Evolutionary conservation across 805 yeast genomes (phyloP), one percentile per base, ranked within the genome.

Genomic region (Candida michaelii): DNA sequence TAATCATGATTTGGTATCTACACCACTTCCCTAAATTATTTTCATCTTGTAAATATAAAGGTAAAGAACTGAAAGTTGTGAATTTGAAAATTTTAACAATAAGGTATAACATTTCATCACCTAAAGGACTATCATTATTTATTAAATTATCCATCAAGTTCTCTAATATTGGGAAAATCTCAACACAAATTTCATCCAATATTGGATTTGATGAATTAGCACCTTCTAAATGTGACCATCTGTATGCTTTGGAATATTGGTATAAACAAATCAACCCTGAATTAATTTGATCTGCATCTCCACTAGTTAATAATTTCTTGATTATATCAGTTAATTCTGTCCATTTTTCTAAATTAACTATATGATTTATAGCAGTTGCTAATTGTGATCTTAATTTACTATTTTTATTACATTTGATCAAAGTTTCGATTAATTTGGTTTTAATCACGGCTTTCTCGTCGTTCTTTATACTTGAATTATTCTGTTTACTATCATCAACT

Each of bases 341-440:
- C 76, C 76, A 71, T 43, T 69, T 70, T 16, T 77, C 80, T 27
- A 66, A 60, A 42, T 65, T 62, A 45, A 83, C 58, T 8, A 83
- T 79, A 32, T 66, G 70, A 55, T 80, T 74, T 35, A 84, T 61
- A 0, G 85, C 75, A 21, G 78, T 76, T 13, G 82, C 62, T 38
- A 83, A 61, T 56, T 81, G 87, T 23, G 81, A 75, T 50, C 76
- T 66, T 30, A 83, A 45, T 47, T 58, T 63, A 25, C 50, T 51
- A 44, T 57, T 62, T 43, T 60, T 62, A 47, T 63, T 61, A 23
- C 62, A 61, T 34, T 64, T 61, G 32, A 65, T 53, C 53, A 90
- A 59, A 0, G 71, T 62, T 34, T 62, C 60, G 24, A 71, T 53
- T 51, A 71, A 58, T 45, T 65, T 66, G 40, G 59, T 57, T 51